phyloP scores from a whole-genome alignment of 768 basidiomycete genomes.

The Amylocystis lapponica region DNA sequence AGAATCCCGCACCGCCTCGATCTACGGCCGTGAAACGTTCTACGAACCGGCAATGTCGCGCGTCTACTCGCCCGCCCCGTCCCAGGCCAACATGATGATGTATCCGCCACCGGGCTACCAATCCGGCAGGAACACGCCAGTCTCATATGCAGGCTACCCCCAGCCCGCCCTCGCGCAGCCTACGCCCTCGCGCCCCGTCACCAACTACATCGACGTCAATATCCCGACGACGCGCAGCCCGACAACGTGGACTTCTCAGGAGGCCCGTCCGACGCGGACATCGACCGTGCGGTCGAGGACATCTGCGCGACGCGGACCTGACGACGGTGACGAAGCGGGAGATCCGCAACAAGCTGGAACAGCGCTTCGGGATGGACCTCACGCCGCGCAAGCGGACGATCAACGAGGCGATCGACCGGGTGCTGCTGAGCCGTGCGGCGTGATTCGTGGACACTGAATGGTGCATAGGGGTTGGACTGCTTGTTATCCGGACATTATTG shows the following conservation, averaged over 20 bases:
- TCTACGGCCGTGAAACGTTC: constrained; percentile 84
- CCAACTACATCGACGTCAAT: constrained; percentile 72
- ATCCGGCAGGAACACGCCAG: constrained; percentile 68
- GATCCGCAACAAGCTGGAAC: constrained; percentile 79
- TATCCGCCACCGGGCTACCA: constrained; percentile 64
- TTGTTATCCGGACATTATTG: no score
- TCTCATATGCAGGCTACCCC: constrained; percentile 12
- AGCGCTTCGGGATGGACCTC: constrained; percentile 74
- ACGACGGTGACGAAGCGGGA: constrained; percentile 91
- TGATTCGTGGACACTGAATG: background rate
- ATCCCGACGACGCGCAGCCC: constrained; percentile 51
- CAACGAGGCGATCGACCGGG: constrained; percentile 72
- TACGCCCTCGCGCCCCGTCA: constrained; percentile 62
- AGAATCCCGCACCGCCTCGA: constrained; percentile 70
- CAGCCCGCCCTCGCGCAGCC: constrained; percentile 35
- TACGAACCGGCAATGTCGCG: constrained; percentile 63
- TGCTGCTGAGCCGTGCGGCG: constrained; percentile 47
- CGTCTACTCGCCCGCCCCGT: constrained; percentile 68
- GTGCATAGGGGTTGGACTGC: background rate
- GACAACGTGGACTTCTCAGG: constrained; percentile 44
- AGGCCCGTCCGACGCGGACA: constrained; percentile 58
- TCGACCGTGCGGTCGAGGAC: constrained; percentile 70
- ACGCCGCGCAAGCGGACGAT: constrained; percentile 64
- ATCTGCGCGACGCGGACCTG: constrained; percentile 77
- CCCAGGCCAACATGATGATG: constrained; percentile 49